Base-by-base conservation (phyloP, 2,329 filamentous ascomycete species). In the Dissoconium aciculare region DNA sequence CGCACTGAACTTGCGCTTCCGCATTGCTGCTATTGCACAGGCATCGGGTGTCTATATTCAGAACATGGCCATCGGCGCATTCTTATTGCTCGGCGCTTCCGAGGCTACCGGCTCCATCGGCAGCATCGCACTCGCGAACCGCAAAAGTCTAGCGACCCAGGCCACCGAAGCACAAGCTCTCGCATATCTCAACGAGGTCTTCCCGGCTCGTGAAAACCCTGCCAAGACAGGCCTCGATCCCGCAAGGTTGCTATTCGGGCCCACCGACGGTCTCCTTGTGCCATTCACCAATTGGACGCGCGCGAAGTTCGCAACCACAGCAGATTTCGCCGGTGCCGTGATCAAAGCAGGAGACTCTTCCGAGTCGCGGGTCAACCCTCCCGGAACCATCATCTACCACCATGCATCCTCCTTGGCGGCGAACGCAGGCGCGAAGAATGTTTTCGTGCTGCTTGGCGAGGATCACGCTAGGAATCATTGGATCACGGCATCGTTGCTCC, bases 211-310 rank as follows among this genome's bases (percentile, higher is more conserved):
- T n/a, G n/a, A n/a, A n/a, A 44, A 46, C 4, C 33, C 43, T n/a
- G 42, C 52, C 2, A 47, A 14, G 11, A 11, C 26, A 15, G 26
- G 5, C n/a, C 26, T n/a, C 12, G 26, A 12, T 15, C 52, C 1
- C 28, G 19, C 19, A n/a, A 23, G 8, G 19, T 8, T 23, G 19
- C 19, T 53, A 2, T 55, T 49, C 17, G 56, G 59, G 4, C 46
- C 52, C 8, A 19, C 52, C 0, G 40, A 8, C 11, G 30, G 30
- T 2, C 3, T 32, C 4, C 43, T 62, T 5, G 31, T 63, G n/a
- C 33, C 41, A 2, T 48, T 55, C 19, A 55, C 48, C 5, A 64
- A 63, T 36, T 60, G 57, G 56, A 44, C 50, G 4, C 52, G 52
- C 26, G 54, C 46, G 5, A 43, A 51, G 21, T 42, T 63, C 13